Evolutionary conservation across 768 basidiomycete species (phyloP).

Genomic region (Lentinus brumalis): DNA sequence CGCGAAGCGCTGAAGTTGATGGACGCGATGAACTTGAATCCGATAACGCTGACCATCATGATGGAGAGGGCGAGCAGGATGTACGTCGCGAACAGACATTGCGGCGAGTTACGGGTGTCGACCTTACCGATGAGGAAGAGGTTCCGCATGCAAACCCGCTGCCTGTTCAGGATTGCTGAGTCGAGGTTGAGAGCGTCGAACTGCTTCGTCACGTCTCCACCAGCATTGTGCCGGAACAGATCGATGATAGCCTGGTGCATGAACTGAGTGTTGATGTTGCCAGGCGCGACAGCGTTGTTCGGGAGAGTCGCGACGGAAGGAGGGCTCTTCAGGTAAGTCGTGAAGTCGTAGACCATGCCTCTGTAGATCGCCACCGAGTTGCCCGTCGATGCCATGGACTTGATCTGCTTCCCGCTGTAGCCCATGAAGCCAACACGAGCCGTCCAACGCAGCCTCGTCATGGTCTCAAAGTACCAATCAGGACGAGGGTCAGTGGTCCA

Average conservation of each 20-base stretch:
- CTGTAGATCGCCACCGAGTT: constrained; percentile 84
- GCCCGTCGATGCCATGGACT: constrained; percentile 63
- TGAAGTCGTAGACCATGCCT: constrained; percentile 84
- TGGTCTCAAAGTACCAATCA: constrained; percentile 97
- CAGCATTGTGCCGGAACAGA: constrained; percentile 75
- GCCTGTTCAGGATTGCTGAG: constrained; percentile 58
- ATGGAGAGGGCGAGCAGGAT: constrained; percentile 87
- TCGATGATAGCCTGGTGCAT: constrained; percentile 71
- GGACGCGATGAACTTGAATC: constrained; percentile 93
- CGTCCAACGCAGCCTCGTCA: constrained; percentile 91
- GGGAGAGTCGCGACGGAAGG: constrained; percentile 54
- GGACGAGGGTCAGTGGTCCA: constrained; percentile 88
- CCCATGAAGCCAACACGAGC: constrained; percentile 89
- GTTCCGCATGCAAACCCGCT: constrained; percentile 90
- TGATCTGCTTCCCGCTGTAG: constrained; percentile 74
- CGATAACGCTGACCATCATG: constrained; percentile 93
- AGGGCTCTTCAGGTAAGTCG: constrained; percentile 72
- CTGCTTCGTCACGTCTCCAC: constrained; percentile 78
- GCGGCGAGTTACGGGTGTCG: constrained; percentile 88
- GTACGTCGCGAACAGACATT: constrained; percentile 90
- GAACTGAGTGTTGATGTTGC: constrained; percentile 54
- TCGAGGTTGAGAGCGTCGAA: constrained; percentile 67
- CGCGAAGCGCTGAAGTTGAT: constrained; percentile 79
- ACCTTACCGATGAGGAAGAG: constrained; percentile 90
- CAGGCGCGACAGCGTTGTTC: constrained; percentile 42